These are phyloP conservation scores for Morella rubra DNA, from an alignment of 306 rosid species.

Conservation along the genomic window DNA sequence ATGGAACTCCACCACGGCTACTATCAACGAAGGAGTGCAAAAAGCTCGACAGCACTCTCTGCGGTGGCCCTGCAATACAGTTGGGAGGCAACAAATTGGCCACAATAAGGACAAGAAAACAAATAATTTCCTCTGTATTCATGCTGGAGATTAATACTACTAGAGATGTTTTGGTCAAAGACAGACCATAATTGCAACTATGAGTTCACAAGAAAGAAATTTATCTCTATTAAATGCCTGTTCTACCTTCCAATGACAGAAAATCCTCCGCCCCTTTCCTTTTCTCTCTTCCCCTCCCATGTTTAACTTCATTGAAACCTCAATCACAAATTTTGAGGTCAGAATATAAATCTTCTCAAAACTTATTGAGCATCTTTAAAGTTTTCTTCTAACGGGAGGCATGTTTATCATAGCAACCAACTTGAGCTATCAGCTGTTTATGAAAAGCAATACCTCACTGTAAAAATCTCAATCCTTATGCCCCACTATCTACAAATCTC, in stretches of 20 bases:
- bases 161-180: too few relatives aligned
- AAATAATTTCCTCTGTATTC: not conserved
- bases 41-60: constrained; percentile 82
- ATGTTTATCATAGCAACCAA: not conserved
- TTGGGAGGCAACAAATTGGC: constrained; percentile 22
- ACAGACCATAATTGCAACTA: too few relatives aligned
- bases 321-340: not conserved
- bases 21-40: constrained; percentile 92
- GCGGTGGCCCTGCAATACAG: constrained; percentile 79
- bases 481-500: not conserved
- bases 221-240: too few relatives aligned
- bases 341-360: not conserved
- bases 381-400: not conserved
- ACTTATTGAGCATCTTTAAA: not conserved
- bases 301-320: not conserved
- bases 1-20: constrained; percentile 86
- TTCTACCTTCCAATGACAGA: not conserved
- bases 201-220: too few relatives aligned
- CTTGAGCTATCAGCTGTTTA: not conserved
- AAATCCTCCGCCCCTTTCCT: too few relatives aligned
- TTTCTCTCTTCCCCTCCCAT: too few relatives aligned
- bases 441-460: not conserved
- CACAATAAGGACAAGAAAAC: not conserved
- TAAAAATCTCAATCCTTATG: not conserved
- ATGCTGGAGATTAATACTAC: not conserved